Evolutionary conservation across 805 yeast genomes (phyloP).

Genomic region (Debaryomyces hansenii): DNA sequence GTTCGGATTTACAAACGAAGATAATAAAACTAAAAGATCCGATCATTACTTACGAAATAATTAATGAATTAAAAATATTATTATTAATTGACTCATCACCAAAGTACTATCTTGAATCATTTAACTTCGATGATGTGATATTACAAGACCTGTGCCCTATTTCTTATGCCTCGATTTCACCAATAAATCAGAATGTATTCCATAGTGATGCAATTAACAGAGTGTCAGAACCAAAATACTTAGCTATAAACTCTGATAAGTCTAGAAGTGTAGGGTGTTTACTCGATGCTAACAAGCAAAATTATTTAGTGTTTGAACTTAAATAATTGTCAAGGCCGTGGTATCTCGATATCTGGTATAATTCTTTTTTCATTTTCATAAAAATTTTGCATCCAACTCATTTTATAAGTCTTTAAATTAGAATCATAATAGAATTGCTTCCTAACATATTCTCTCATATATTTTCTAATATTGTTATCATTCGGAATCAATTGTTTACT

Average conservation of each 20-base stretch:
- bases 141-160: not conserved
- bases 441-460: constrained; percentile 26
- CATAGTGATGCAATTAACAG: not conserved
- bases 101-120: not conserved
- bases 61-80: constrained; percentile 6
- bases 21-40: constrained; percentile 2
- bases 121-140: not conserved
- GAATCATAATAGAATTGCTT: constrained; percentile 29
- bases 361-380: constrained; percentile 16
- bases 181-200: not conserved
- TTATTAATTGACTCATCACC: not conserved
- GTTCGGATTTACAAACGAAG: not conserved
- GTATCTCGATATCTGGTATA: constrained; percentile 1
- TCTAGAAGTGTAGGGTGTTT: constrained; percentile 35
- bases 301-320: constrained; percentile 35
- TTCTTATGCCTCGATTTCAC: not conserved
- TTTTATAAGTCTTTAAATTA: constrained; percentile 12
- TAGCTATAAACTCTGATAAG: constrained; percentile 29
- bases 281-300: constrained; percentile 38
- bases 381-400: constrained; percentile 26
- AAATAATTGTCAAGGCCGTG: not conserved
- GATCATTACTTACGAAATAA: constrained; percentile 7
- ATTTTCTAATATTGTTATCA: constrained; percentile 26
- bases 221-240: constrained; percentile 21
- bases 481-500: constrained; percentile 27